Evolutionary conservation across 495 filamentous ascomycete genomes (phyloP).

Genomic region (Coniosporium apollinis): DNA sequence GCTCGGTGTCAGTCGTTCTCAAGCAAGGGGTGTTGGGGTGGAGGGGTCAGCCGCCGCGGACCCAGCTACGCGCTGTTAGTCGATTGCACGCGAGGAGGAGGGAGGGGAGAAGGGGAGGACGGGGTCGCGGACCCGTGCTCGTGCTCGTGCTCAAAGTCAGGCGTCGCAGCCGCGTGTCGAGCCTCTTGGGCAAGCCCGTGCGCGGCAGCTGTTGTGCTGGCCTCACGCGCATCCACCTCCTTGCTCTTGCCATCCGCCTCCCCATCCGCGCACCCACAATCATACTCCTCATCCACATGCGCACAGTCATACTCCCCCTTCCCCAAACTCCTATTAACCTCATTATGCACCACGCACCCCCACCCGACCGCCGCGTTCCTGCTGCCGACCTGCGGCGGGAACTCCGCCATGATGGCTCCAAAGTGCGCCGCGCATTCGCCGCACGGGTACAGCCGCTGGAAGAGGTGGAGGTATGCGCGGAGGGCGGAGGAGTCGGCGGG

Average conservation of each 20-base stretch:
- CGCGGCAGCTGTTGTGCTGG: too few species aligned
- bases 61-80: too few species aligned
- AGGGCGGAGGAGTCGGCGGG: slow-evolving; percentile 71
- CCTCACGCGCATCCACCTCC: too few species aligned
- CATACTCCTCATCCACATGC: slow-evolving; percentile 81
- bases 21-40: too few species aligned
- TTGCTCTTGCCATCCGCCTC: slow-evolving; percentile 22
- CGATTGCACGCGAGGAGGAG: too few species aligned
- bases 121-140: too few species aligned
- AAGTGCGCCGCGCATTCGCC: slow-evolving; percentile 92
- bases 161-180: too few species aligned
- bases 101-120: too few species aligned
- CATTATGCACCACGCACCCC: slow-evolving; percentile 90
- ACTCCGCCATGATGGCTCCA: slow-evolving; percentile 60
- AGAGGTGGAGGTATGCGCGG: slow-evolving; percentile 72
- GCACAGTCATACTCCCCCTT: slow-evolving; percentile 79
- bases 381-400: slow-evolving; percentile 78
- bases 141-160: too few species aligned
- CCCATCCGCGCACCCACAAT: slow-evolving; percentile 85
- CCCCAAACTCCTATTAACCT: slow-evolving; percentile 72
- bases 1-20: too few species aligned
- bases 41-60: too few species aligned
- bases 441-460: slow-evolving; percentile 81
- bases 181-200: too few species aligned
- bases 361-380: slow-evolving; percentile 73